phyloP scores from a whole-genome alignment of 2,329 filamentous ascomycete species.

The Orbilia ellipsospora region DNA sequence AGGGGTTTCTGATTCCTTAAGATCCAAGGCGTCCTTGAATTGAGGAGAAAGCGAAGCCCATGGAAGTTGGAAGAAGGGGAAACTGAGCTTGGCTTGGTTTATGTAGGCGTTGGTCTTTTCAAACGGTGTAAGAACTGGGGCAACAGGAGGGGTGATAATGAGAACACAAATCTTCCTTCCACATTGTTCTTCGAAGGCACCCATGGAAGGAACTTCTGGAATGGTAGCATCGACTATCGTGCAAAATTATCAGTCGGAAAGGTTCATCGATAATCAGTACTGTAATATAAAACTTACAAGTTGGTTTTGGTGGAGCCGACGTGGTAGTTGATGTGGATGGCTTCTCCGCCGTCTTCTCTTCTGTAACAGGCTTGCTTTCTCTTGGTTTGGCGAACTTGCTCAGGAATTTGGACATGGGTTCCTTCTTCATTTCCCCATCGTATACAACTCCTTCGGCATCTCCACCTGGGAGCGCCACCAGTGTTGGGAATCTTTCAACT shows the following conservation, averaged over 20 bases:
- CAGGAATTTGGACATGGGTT: conserved; percentile 82
- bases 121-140: conserved; percentile 72
- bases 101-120: conserved; percentile 75
- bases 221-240: conserved; percentile 69
- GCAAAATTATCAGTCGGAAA: conserved; percentile 62
- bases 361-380: conserved; percentile 62
- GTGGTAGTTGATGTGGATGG: conserved; percentile 54
- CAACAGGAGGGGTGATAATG: conserved; percentile 59
- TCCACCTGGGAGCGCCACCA: conserved; percentile 81
- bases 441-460: conserved; percentile 77
- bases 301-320: conserved; percentile 63
- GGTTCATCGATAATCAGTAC: not conserved
- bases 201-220: conserved; percentile 74
- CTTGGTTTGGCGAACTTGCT: conserved; percentile 82
- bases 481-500: conserved; percentile 79
- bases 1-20: conserved; percentile 71
- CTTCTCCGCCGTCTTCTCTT: conserved; percentile 64
- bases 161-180: conserved; percentile 70
- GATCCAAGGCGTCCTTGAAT: conserved; percentile 72
- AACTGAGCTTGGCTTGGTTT: conserved; percentile 66
- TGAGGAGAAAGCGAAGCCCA: conserved; percentile 67
- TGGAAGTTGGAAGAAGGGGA: conserved; percentile 84
- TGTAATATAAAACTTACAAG: conserved; percentile 58
- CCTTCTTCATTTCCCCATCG: conserved; percentile 85
- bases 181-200: conserved; percentile 71